Conservation (phyloP, 176 grass and related monocot genomes). For the Lolium rigidum region DNA sequence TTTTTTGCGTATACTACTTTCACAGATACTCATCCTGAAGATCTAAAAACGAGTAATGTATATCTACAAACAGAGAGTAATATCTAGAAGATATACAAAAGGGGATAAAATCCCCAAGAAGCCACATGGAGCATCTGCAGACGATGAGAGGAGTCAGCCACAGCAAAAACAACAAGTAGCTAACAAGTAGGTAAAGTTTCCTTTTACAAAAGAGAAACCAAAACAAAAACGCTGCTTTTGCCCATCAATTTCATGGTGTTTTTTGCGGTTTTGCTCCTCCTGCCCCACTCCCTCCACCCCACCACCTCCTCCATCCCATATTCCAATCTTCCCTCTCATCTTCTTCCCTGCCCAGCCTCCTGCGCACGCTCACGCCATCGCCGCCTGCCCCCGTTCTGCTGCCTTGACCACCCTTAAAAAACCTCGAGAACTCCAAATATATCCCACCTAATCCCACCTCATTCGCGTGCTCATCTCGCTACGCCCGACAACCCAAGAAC, state of each 20-base stretch:
- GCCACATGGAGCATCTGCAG: neutral
- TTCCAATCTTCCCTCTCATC: conserved; percentile 38
- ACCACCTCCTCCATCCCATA: conserved; percentile 8
- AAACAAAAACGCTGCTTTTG: conserved; percentile 43
- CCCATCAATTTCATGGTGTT: neutral
- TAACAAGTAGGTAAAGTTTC: neutral
- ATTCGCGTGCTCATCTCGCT: conserved; percentile 15
- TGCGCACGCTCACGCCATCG: conserved; percentile 30
- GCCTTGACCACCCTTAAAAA: conserved; percentile 49
- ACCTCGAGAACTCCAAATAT: conserved; percentile 27
- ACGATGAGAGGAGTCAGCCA: conserved; percentile 4
- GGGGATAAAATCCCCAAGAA: neutral
- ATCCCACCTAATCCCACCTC: conserved; percentile 29
- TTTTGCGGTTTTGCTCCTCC: conserved; percentile 13
- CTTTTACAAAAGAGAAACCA: conserved; percentile 26
- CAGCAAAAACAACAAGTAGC: neutral
- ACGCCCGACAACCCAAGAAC: conserved; percentile 29
- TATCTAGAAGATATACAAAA: neutral
- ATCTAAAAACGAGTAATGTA: too few relatives aligned
- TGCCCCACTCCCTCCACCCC: conserved; percentile 23
- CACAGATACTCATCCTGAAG: too few relatives aligned
- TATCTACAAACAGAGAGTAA: neutral
- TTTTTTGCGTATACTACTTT: too few relatives aligned
- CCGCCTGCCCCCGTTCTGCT: conserved; percentile 41
- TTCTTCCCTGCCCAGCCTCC: conserved; percentile 3